Base-by-base conservation (phyloP, 495 filamentous ascomycete genomes). In the Penicillium malachiteum region DNA sequence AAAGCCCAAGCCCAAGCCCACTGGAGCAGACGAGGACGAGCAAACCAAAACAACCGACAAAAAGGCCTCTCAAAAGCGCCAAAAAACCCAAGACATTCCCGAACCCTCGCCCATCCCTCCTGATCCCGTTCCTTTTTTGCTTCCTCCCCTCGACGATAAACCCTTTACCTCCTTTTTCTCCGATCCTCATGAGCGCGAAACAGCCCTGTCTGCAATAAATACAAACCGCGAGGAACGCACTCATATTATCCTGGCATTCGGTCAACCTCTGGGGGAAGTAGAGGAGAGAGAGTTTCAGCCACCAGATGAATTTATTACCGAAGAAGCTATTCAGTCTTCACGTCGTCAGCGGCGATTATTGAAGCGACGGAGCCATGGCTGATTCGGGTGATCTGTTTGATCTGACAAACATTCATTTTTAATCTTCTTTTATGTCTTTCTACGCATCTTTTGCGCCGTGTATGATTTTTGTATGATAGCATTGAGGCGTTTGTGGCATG, bases 121-220 rank as follows among this genome's bases (percentile, higher is more conserved):
- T 16, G 34, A 50, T 41, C 60, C 47, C 33, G 52, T 48, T 50
- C 73, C 65, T 76, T 79, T 87, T 89, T 32, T 90, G 93, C 67
- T 92, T 50, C 52, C 60, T 44, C 52, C 52, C 37, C 57, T 74
- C 62, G 78, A 79, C 9, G 72, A 80, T 13, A 84, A 80, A 59
- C 88, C 90, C 17, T 93, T 97, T 66, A 90, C 78, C 3, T 95
- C 90, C 0, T 96, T 96, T 74, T 97, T 88, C 69, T 50, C 76
- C 12, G 91, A 93, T 66, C 82, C 79, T 7, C 82, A 95, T 61
- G 78, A 88, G 42, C 88, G 93, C 34, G 87, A 18, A 49, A 17
- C 10, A 5, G 32, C 47, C 32, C 14, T 49, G 7, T 37, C 47
- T 35, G 34, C 47, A 49, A 35, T 21, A 26, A 10, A 18, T 5